Percentiles rank a stretch among this genome's conserved stretches.
These are phyloP conservation scores for Spatholobus suberectus DNA, from an alignment of 306 rosid genomes.

Conservation along the genomic window DNA sequence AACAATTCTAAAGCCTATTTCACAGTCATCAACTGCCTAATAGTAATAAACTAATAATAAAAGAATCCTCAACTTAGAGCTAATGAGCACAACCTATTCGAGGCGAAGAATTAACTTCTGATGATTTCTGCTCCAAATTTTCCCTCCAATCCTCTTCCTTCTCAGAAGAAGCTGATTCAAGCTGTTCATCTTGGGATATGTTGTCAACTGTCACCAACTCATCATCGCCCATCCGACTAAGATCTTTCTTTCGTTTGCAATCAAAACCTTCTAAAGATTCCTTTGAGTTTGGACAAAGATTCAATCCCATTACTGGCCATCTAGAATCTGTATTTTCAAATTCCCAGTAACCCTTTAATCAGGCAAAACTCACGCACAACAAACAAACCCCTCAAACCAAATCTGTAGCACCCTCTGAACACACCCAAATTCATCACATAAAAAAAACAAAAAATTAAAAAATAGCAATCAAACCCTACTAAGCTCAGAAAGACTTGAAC, in stretches of 20 bases:
- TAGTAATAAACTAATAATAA: not conserved
- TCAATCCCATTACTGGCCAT: conserved; percentile 58
- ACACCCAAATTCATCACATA: not conserved
- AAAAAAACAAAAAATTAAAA: not conserved
- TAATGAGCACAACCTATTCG: conserved; percentile 44
- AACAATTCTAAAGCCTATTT: not conserved
- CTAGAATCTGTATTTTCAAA: conserved; percentile 33
- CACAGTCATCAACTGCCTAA: not conserved
- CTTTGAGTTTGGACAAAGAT: conserved; percentile 33
- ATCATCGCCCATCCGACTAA: conserved; percentile 29
- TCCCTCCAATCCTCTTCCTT: conserved; percentile 32
- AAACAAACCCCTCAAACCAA: conserved; percentile 19
- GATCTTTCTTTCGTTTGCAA: conserved; percentile 36
- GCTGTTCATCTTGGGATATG: conserved; percentile 28
- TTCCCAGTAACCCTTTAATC: conserved; percentile 31
- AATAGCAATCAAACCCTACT: conserved; percentile 29
- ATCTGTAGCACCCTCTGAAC: conserved; percentile 16
- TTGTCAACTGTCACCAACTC: conserved; percentile 20
- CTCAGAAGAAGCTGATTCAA: conserved; percentile 40
- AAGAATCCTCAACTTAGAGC: not conserved
- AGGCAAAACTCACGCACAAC: not conserved
- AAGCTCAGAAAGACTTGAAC: not conserved
- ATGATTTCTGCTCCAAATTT: conserved; percentile 34
- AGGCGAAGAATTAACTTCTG: conserved; percentile 46
- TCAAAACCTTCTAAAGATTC: conserved; percentile 40